Conservation (phyloP, 371 early-diverging fungal species). For the Mucor indicus region DNA sequence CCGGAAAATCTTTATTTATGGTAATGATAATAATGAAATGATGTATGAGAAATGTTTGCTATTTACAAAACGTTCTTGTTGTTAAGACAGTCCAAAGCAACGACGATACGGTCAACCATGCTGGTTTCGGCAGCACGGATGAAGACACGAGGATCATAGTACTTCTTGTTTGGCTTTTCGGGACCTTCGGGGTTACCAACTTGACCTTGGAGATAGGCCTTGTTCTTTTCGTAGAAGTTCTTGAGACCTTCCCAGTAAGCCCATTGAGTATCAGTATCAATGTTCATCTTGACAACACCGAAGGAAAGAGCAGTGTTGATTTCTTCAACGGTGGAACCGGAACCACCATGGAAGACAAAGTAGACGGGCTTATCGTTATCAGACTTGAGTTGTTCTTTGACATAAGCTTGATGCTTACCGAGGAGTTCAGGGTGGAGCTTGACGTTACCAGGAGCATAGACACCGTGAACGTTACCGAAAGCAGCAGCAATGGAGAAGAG, state of each 20-base stretch:
- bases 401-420: constrained; percentile 82
- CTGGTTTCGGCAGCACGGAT: constrained; percentile 84
- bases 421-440: constrained; percentile 84
- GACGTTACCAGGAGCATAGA: constrained; percentile 92
- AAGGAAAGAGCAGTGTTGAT: constrained; percentile 76
- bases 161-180: constrained; percentile 93
- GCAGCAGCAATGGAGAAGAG: constrained; percentile 91
- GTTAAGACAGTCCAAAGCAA: constrained; percentile 75
- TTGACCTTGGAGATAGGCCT: constrained; percentile 81
- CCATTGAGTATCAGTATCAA: constrained; percentile 81
- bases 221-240: constrained; percentile 67
- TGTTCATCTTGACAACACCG: constrained; percentile 95
- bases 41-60: no score
- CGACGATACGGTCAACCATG: constrained; percentile 75
- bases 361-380: constrained; percentile 73
- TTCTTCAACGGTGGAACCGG: constrained; percentile 80
- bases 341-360: constrained; percentile 95
- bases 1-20: no score
- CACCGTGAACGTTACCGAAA: constrained; percentile 89
- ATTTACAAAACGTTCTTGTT: constrained; percentile 72
- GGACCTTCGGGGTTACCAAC: constrained; percentile 91
- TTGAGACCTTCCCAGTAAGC: constrained; percentile 78
- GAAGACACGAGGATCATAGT: constrained; percentile 90
- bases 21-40: no score
- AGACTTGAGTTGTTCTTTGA: constrained; percentile 62